A percentile compares a stretch with the other conserved stretches of the same genome.
These are phyloP conservation scores for Prinsepia uniflora DNA, from an alignment of 306 rosid genomes.

Conservation along the genomic window DNA sequence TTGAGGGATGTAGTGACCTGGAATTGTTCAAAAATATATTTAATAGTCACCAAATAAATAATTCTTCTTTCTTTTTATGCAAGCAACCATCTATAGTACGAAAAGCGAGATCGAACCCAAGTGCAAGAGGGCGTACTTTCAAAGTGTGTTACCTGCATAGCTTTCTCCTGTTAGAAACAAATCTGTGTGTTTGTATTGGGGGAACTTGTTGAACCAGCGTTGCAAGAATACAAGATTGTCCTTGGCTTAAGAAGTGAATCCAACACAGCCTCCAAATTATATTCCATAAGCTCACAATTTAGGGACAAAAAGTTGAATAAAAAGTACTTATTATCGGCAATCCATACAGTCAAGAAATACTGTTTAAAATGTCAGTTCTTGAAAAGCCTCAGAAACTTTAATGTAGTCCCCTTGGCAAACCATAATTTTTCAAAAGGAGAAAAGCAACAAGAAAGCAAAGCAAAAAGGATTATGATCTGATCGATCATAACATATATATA, in stretches of 20 bases:
- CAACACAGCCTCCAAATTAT: not conserved
- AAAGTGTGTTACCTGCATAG: slow-evolving; percentile 49
- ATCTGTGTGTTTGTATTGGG: slow-evolving; percentile 50
- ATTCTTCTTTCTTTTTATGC: too few species aligned
- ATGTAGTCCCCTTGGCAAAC: slow-evolving; percentile 5
- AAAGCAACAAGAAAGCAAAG: slow-evolving; percentile 23
- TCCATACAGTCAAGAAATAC: slow-evolving; percentile 9
- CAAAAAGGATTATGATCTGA: slow-evolving; percentile 12
- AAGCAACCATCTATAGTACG: too few species aligned
- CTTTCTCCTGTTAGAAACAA: slow-evolving; percentile 70
- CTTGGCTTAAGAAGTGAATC: slow-evolving; percentile 47
- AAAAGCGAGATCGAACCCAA: too few species aligned
- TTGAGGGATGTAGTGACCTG: slow-evolving; percentile 84
- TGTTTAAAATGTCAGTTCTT: slow-evolving; percentile 34
- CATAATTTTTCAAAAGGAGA: slow-evolving; percentile 22
- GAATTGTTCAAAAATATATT: slow-evolving; percentile 7
- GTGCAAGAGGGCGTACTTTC: too few species aligned
- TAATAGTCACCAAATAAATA: not conserved
- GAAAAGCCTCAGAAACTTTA: slow-evolving; percentile 23
- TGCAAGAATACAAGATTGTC: slow-evolving; percentile 57
- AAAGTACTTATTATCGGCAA: not conserved
- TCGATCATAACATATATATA: not conserved
- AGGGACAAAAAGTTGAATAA: slow-evolving; percentile 13
- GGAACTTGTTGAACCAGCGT: slow-evolving; percentile 65
- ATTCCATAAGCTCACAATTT: not conserved